Evolutionary conservation across 1,284 basidiomycete species (phyloP).

Genomic region (Inonotus obliquus): DNA sequence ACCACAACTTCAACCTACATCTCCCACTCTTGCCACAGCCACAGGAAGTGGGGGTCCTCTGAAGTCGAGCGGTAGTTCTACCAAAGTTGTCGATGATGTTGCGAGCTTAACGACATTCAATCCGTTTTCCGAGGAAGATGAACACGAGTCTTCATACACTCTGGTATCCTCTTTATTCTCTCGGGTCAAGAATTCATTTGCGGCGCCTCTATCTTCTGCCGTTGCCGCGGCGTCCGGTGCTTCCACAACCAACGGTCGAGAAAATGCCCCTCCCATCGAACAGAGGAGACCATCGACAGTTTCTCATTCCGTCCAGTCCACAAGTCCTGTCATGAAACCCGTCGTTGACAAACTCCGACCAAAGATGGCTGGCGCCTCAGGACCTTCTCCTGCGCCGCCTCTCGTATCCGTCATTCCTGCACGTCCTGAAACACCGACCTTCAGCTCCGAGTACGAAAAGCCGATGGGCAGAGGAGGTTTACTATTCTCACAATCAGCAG

Average conservation of each 20-base stretch:
- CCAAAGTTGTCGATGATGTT: conserved; percentile 52
- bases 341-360: conserved; percentile 52
- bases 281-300: conserved; percentile 47
- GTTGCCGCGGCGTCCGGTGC: conserved; percentile 35
- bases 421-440: conserved; percentile 67
- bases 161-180: conserved; percentile 73
- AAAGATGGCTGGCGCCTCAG: conserved; percentile 43
- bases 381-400: conserved; percentile 56
- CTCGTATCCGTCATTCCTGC: conserved; percentile 78
- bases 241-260: conserved; percentile 23
- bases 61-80: conserved; percentile 59
- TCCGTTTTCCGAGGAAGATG: conserved; percentile 82
- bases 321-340: conserved; percentile 40
- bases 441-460: conserved; percentile 55
- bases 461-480: conserved; percentile 50
- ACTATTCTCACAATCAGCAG: conserved; percentile 45
- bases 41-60: conserved; percentile 43
- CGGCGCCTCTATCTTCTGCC: conserved; percentile 54
- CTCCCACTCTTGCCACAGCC: conserved; percentile 26
- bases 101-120: conserved; percentile 76
- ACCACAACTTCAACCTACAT: conserved; percentile 18
- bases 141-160: conserved; percentile 77
- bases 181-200: conserved; percentile 70
- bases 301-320: conserved; percentile 38
- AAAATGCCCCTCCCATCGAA: conserved; percentile 35